Base-by-base conservation (phyloP, 352 stramenopile species). In the Pythium pectinolyticum region DNA sequence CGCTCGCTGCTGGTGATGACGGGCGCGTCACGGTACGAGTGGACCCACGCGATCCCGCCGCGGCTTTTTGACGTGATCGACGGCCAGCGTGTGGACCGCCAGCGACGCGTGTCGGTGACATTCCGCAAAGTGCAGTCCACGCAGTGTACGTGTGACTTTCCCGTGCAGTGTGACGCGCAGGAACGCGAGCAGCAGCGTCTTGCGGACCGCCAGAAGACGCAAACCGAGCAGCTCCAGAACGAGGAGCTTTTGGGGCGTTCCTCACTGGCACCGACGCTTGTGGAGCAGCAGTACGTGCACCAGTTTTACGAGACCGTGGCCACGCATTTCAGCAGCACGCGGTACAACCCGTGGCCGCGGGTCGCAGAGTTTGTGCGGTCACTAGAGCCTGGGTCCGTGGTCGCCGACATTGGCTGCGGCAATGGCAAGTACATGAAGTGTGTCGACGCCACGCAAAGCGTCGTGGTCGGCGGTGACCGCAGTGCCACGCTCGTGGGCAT, bases 351-450 rank as follows among this genome's bases (percentile, higher is more conserved):
- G 24, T 95, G 87, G 87, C 85, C 86, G 1, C 78, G 73, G 19
- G 82, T 95, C 9, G 82, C 75, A 19, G 43, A 72, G 30, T 93
- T 95, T 57, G 82, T 95, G 22, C 69, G 74, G 11, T 69, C 72
- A 14, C 52, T 93, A 12, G 73, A 78, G 24, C 67, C 60, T 15
- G 82, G 84, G 1, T 90, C 86, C 9, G 58, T 90, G 39, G 72
- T 95, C 60, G 82, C 81, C 10, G 87, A 95, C 71, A 81, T 95
- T 46, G 86, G 87, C 22, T 95, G 87, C 40, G 87, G 85, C 41
- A 95, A 95, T 43, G 87, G 87, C 49, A 95, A 95, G 69, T 95
- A 95, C 65, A 92, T 94, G 85, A 90, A 90, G 60, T 92, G 82
- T 59, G 77, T 95, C 12, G 66, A 83, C 45, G 32, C 70, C 15